Conservation (phyloP, 495 filamentous ascomycete genomes). For the Wilcoxina mikolae region DNA sequence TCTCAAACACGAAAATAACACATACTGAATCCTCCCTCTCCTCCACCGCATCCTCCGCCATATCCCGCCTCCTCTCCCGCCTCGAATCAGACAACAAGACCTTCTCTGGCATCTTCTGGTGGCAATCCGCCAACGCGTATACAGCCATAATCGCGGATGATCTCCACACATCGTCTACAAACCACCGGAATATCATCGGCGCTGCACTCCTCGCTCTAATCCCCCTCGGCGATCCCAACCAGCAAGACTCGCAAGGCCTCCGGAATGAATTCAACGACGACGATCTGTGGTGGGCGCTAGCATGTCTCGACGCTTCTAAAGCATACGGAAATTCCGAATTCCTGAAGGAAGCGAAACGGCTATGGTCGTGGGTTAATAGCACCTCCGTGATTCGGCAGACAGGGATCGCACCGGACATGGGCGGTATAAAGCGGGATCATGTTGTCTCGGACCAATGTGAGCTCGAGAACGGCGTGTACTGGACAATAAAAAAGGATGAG, state of each 20-base stretch:
- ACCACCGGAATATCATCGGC: neutral
- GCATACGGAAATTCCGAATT: neutral
- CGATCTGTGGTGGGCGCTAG: conserved; percentile 2
- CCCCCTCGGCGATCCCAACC: neutral
- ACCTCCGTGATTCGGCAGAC: conserved; percentile 4
- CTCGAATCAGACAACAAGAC: neutral
- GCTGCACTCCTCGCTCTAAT: neutral
- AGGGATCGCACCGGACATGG: conserved; percentile 9
- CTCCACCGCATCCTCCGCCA: neutral
- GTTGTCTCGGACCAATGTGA: neutral
- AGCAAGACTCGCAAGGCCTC: neutral
- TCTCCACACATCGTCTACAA: neutral
- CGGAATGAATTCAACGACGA: conserved; percentile 6
- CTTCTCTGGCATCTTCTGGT: neutral
- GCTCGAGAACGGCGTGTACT: conserved; percentile 1
- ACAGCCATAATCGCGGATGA: neutral
- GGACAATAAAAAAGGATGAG: neutral
- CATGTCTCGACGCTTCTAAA: neutral
- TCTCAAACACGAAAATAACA: neutral
- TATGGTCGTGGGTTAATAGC: conserved; percentile 3
- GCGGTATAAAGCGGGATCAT: neutral
- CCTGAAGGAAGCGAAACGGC: neutral
- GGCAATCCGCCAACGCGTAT: conserved; percentile 6
- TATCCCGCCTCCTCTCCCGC: neutral
- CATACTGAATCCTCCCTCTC: neutral